phyloP scores from a whole-genome alignment of 805 yeast genomes.

The Clavispora vitiphila region DNA sequence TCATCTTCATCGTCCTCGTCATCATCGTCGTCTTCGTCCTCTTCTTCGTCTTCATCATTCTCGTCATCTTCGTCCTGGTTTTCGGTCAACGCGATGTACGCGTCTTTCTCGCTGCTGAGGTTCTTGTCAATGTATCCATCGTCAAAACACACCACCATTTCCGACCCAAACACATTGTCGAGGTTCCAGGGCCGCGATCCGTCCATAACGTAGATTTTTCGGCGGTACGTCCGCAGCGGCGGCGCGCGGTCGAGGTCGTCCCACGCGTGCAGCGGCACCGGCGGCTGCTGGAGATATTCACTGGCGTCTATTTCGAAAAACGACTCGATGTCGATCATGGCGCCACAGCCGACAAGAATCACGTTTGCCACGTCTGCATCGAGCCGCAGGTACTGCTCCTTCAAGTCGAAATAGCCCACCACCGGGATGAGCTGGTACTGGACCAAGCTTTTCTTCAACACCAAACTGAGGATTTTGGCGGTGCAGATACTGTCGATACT shows the following conservation, averaged over 20 bases:
- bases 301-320: constrained; percentile 61
- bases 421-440: constrained; percentile 90
- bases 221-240: constrained; percentile 27
- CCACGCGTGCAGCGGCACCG: constrained; percentile 18
- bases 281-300: constrained; percentile 39
- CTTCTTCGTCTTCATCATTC: not conserved
- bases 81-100: constrained; percentile 50
- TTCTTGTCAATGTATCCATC: constrained; percentile 72
- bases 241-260: constrained; percentile 17
- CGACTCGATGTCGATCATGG: constrained; percentile 77
- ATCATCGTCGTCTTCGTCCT: constrained; percentile 22
- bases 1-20: constrained; percentile 4
- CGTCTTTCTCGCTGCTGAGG: constrained; percentile 50
- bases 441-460: constrained; percentile 75
- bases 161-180: constrained; percentile 84
- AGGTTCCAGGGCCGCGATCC: constrained; percentile 96
- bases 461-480: constrained; percentile 63
- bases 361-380: constrained; percentile 76
- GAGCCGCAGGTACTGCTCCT: constrained; percentile 52
- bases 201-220: constrained; percentile 78
- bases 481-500: constrained; percentile 92
- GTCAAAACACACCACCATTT: constrained; percentile 73
- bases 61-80: not conserved
- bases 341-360: constrained; percentile 87
- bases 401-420: constrained; percentile 82